phyloP scores from a whole-genome alignment of 1,139 yeast genomes.

The Geotrichum carabidarum region DNA sequence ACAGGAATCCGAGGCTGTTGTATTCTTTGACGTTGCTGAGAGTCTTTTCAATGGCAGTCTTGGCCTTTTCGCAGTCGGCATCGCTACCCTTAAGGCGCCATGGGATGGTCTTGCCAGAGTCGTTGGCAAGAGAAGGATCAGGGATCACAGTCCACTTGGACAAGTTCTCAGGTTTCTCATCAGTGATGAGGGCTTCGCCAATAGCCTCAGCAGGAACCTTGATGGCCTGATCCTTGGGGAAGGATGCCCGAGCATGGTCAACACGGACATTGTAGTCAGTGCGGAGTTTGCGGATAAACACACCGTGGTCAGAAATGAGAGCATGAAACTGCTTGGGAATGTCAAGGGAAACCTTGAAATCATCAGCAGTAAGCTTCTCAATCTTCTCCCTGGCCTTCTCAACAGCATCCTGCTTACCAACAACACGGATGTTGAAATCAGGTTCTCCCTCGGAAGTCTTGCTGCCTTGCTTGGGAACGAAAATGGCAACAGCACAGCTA shows the following conservation, averaged over 20 bases:
- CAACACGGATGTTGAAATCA: constrained; percentile 31
- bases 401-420: constrained; percentile 35
- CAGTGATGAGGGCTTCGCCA: constrained; percentile 36
- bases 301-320: constrained; percentile 65
- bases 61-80: constrained; percentile 38
- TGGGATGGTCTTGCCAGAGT: constrained; percentile 35
- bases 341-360: constrained; percentile 43
- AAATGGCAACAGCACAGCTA: constrained; percentile 58
- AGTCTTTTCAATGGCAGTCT: constrained; percentile 33
- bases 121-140: constrained; percentile 31
- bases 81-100: constrained; percentile 41
- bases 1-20: constrained; percentile 46
- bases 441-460: constrained; percentile 45
- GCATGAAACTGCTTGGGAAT: constrained; percentile 58
- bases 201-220: constrained; percentile 46
- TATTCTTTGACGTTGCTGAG: constrained; percentile 37
- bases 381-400: constrained; percentile 36
- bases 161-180: constrained; percentile 23
- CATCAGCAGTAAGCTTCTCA: constrained; percentile 37
- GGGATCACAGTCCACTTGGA: constrained; percentile 33
- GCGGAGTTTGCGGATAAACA: constrained; percentile 55
- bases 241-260: constrained; percentile 48
- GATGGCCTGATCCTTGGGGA: constrained; percentile 23
- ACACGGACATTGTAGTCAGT: constrained; percentile 55
- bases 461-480: constrained; percentile 55